Conservation (phyloP, 768 basidiomycete species). For the Kwoniella heveanensis region DNA sequence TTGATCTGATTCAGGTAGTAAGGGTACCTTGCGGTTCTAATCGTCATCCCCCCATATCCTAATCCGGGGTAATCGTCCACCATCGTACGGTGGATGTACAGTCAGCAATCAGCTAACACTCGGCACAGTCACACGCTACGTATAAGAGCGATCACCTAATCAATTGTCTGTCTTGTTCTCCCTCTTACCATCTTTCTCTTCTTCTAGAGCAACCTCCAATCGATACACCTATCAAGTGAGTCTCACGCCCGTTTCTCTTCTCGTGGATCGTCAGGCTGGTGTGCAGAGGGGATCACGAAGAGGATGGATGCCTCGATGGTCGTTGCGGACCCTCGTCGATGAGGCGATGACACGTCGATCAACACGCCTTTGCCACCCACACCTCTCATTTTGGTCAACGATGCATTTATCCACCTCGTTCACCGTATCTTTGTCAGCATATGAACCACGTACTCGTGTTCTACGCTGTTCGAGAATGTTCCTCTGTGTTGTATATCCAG, state of each 20-base stretch:
- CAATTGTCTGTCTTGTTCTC: slow-evolving; percentile 1
- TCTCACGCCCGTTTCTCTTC: neutral
- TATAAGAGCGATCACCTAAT: neutral
- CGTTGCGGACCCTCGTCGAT: neutral
- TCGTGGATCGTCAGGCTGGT: neutral
- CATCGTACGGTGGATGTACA: neutral
- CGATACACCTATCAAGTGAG: neutral
- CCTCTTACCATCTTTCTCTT: neutral
- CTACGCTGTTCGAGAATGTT: slow-evolving; percentile 4
- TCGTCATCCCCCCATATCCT: slow-evolving; percentile 1
- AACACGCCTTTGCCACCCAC: slow-evolving; percentile 12
- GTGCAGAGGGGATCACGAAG: neutral
- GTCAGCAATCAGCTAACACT: neutral
- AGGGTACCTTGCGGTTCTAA: neutral
- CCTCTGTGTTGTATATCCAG: neutral
- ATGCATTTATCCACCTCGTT: slow-evolving; percentile 7
- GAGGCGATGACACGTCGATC: slow-evolving; percentile 11
- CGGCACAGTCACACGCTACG: neutral
- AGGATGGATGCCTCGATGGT: neutral
- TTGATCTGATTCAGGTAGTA: neutral
- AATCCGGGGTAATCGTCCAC: neutral
- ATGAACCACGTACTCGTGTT: too few relatives aligned
- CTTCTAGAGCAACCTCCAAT: neutral
- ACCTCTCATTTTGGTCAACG: neutral
- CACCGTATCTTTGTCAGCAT: too few relatives aligned